Percentiles rank a stretch among this genome's conserved stretches.
phyloP scores from a whole-genome alignment of 768 basidiomycete species.

The Imleria badia region DNA sequence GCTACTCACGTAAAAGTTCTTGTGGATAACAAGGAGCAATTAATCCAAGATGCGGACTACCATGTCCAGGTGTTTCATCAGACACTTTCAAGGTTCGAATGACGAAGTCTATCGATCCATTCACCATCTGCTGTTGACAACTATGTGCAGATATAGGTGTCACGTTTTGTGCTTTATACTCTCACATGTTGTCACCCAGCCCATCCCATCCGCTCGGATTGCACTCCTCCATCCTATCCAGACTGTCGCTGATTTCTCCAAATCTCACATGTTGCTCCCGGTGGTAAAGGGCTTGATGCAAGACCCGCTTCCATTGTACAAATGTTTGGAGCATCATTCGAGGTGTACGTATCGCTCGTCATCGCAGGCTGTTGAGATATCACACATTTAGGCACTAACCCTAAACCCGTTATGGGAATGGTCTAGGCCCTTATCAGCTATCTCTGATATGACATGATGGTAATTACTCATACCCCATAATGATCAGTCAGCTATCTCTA shows the following conservation, averaged over 20 bases:
- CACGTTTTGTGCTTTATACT: slow-evolving; percentile 73
- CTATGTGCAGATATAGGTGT: slow-evolving; percentile 57
- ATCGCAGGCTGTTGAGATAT: too few species aligned
- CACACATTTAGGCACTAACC: too few species aligned
- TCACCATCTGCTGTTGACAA: slow-evolving; percentile 25
- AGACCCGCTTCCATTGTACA: slow-evolving; percentile 24
- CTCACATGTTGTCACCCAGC: slow-evolving; percentile 71
- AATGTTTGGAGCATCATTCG: slow-evolving; percentile 40
- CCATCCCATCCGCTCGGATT: slow-evolving; percentile 46
- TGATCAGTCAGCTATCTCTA: too few species aligned
- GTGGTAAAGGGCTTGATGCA: slow-evolving; percentile 45
- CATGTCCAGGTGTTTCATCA: slow-evolving; percentile 61
- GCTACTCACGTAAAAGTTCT: slow-evolving; percentile 57
- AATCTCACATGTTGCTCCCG: slow-evolving; percentile 58
- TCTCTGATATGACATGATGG: too few species aligned
- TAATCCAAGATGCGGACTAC: slow-evolving; percentile 57
- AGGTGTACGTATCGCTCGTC: slow-evolving; percentile 32
- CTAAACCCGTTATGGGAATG: too few species aligned
- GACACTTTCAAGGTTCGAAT: slow-evolving; percentile 47
- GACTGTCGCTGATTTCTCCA: slow-evolving; percentile 40
- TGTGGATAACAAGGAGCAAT: slow-evolving; percentile 49
- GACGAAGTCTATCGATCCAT: slow-evolving; percentile 32
- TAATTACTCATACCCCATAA: too few species aligned
- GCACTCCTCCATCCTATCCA: slow-evolving; percentile 50
- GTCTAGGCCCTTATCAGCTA: too few species aligned